Conservation (phyloP, 2,329 filamentous ascomycete genomes). For the Colletotrichum sp. region DNA sequence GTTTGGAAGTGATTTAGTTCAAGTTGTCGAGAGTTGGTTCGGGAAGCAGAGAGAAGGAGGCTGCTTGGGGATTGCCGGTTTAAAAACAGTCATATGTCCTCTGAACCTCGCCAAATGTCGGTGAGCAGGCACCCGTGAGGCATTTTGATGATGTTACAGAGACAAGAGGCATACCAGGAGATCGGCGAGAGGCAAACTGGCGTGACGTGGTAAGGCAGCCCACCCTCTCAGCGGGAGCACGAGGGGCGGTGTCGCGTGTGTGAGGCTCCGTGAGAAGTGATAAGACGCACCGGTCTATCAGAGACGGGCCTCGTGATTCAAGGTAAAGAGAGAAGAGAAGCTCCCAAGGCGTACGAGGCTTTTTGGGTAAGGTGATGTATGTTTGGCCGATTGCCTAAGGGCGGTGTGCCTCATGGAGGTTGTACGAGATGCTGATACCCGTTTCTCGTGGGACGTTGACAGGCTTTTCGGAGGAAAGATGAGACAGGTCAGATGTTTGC, state of each 20-base stretch:
- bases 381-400: background rate
- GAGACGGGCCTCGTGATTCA: background rate
- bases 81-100: background rate
- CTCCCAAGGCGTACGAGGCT: background rate
- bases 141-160: background rate
- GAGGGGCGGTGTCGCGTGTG: background rate
- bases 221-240: background rate
- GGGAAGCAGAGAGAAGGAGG: background rate
- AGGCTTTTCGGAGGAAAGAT: background rate
- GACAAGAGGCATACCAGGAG: background rate
- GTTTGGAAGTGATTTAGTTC: background rate
- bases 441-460: background rate
- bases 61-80: background rate
- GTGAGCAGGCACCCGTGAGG: constrained; percentile 4
- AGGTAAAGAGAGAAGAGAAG: background rate
- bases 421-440: constrained; percentile 1
- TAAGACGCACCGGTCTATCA: background rate
- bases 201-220: background rate
- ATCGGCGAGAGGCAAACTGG: background rate
- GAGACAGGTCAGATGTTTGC: background rate
- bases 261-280: background rate
- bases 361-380: background rate
- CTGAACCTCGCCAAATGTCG: background rate
- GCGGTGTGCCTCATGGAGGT: background rate
- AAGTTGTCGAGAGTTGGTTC: background rate